Base-by-base conservation (phyloP, 2,329 filamentous ascomycete genomes). In the Elsinoe australis region DNA sequence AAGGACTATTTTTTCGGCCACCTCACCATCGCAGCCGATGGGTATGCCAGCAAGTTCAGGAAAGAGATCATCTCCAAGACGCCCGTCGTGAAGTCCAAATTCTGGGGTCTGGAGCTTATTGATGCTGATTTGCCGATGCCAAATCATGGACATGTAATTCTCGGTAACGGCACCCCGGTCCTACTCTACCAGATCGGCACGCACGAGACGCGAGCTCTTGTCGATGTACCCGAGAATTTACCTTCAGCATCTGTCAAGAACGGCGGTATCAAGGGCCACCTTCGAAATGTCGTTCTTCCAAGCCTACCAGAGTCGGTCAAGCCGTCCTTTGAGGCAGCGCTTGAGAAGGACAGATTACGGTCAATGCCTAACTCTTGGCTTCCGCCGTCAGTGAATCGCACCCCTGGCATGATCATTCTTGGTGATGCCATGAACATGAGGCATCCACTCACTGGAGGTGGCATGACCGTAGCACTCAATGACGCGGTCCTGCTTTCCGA, bases 361-460 rank as follows among this genome's bases (percentile, higher is more conserved):
- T 87, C 80, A 57, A 98, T 98, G 92, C 92, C 92, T 46, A 98
- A 96, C 68, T 90, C 84, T 52, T 98, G 85, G 74, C 78, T 98
- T 2, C 89, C 92, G 4, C 80, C 92, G 0, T 76, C 80, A 0
- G 85, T 84, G 52, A 84, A 85, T 61, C 76, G 74, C 35, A 76
- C 77, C 8, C 78, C 80, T 1, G 87, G 87, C 3, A 69, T 95
- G 52, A 74, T 95, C 41, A 72, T 98, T 28, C 75, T 96, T 6
- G 92, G 92, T 51, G 92, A 98, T 64, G 90, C 92, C 10, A 83
- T 94, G 75, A 98, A 98, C 71, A 98, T 98, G 92, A 85, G 92
- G n/a, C 92, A 98, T 68, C 92, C 92, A 1, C 75, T 98, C 9
- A 98, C 92, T 0, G 92, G 92, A 47, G 92, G 92, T 55, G 92